Base-by-base conservation (phyloP, 2,329 filamentous ascomycete genomes). In the Periconia macrospinosa region DNA sequence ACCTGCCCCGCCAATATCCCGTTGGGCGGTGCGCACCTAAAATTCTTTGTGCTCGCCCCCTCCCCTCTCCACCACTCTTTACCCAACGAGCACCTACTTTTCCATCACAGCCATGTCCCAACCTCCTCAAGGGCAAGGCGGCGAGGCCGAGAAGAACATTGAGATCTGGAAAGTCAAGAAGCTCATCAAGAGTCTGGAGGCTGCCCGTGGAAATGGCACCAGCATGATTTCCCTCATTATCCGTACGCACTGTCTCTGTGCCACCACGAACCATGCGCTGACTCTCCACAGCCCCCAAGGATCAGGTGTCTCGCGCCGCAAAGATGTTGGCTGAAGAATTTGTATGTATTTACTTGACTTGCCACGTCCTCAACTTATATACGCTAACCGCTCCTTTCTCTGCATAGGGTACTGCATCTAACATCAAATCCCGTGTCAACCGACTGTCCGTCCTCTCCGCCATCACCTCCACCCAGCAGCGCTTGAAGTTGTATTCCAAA, bases 291-390 rank as follows among this genome's bases (percentile, higher is more conserved):
- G 91, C 94, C 56, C 94, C 94, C 66, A 99, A 99, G 86, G 92
- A 97, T 78, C 94, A 99, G 80, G 86, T 99, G 61, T 97, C 94
- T 44, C 89, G 92, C 71, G 89, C 91, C 51, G 91, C 94, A 56
- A 97, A 97, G 85, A 99, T 99, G 94, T 89, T 99, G 88, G 95
- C 95, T 82, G 94, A 99, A 97, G 92, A 96, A 90, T 96, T 94
- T 75, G 91, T 94, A 84, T 64, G 89, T 80, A 45, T 13, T 14
- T 42, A 43, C 20, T 20, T n/a, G 27, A 30, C 45, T 43, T 37
- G 18, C 42, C 23, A 3, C 47, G 18, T 13, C 19, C 7, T 13
- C 11, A 41, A 27, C 23, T 5, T 27, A 18, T 20, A 9, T 9
- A 19, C 45, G 49, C 65, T 61, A 55, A 63, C 56, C 27, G 2